Conservation (phyloP, 768 basidiomycete genomes). For the button mushroom (Agaricus bisporus) region DNA sequence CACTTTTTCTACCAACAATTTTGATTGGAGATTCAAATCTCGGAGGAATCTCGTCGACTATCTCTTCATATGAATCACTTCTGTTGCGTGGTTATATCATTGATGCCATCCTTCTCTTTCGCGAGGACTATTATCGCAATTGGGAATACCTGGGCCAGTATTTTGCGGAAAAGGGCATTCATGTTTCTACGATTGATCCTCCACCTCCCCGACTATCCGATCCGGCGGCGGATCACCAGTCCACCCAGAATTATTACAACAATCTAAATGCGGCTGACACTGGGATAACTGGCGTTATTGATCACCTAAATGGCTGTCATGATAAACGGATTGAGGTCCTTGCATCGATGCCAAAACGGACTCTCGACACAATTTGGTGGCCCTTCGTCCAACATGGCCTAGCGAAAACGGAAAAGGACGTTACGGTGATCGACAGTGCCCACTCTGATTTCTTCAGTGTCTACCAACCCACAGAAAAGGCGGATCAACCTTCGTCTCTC, state of each 20-base stretch:
- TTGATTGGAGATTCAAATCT: constrained; percentile 85
- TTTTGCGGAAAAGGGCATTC: constrained; percentile 68
- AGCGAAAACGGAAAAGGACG: constrained; percentile 59
- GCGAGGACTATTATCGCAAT: constrained; percentile 84
- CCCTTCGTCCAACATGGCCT: constrained; percentile 92
- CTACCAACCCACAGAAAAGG: constrained; percentile 29
- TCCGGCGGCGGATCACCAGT: constrained; percentile 34
- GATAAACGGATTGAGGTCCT: constrained; percentile 61
- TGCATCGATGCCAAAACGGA: constrained; percentile 70
- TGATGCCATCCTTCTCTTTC: constrained; percentile 79
- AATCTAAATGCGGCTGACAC: constrained; percentile 30
- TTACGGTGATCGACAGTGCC: constrained; percentile 91
- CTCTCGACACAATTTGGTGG: constrained; percentile 87
- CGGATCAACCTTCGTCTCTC: constrained; percentile 22
- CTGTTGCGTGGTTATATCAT: constrained; percentile 85
- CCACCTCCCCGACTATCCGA: constrained; percentile 51
- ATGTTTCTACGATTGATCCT: constrained; percentile 43
- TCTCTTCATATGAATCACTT: constrained; percentile 90
- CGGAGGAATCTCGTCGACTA: constrained; percentile 89
- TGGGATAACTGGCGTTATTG: constrained; percentile 41
- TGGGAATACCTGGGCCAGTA: constrained; percentile 75
- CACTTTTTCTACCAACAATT: constrained; percentile 81
- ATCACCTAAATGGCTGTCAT: constrained; percentile 62
- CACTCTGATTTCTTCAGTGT: constrained; percentile 81
- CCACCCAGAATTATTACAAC: constrained; percentile 72